phyloP scores from a whole-genome alignment of 164 flowering plant genomes.

The Sedum album region DNA sequence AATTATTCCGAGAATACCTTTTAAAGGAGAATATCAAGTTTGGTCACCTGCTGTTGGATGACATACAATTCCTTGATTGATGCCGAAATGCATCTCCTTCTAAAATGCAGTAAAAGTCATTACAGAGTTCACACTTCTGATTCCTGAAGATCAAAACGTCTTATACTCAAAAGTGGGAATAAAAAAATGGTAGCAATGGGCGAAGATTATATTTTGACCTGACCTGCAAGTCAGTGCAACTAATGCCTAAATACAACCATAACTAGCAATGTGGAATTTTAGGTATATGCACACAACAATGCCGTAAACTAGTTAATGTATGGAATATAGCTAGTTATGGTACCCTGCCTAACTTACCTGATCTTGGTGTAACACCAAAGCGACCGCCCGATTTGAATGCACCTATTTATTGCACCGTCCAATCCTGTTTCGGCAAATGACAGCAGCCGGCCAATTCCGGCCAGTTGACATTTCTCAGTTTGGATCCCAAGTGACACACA shows the following conservation, averaged over 20 bases:
- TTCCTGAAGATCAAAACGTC: too few species aligned
- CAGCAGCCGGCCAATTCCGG: background rate
- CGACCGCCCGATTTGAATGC: background rate
- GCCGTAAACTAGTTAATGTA: too few species aligned
- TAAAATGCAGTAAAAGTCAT: too few species aligned
- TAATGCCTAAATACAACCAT: background rate
- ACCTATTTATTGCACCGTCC: background rate
- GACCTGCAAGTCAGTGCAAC: background rate
- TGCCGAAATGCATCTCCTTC: background rate
- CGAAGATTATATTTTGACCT: background rate
- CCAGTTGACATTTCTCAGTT: background rate
- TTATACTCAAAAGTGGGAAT: too few species aligned
- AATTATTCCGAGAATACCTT: background rate
- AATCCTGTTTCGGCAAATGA: background rate
- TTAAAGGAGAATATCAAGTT: too few species aligned
- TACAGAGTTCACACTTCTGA: background rate
- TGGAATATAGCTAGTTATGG: too few species aligned
- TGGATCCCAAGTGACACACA: too few species aligned
- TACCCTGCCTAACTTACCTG: background rate
- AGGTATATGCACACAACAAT: background rate
- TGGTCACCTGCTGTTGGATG: background rate
- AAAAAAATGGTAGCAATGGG: background rate
- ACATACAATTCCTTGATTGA: background rate
- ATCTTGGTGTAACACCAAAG: background rate
- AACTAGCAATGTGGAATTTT: background rate